Evolutionary conservation across 257 asterid species (phyloP).

Genomic region (Solanum habrochaites): DNA sequence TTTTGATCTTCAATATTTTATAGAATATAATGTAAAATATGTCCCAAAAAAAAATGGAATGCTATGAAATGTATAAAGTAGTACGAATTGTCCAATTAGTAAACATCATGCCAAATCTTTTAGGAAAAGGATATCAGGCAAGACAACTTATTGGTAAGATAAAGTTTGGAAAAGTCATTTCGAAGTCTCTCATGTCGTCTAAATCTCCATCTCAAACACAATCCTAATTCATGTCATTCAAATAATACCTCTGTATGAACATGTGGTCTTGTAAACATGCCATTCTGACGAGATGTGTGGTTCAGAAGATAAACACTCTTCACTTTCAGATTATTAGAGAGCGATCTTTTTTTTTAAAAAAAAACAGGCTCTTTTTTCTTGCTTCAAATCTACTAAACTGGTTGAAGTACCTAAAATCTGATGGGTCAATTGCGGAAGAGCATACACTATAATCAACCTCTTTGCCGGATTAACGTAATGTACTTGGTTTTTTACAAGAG

Average conservation of each 20-base stretch:
- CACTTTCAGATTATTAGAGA: background rate
- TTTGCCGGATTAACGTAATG: background rate
- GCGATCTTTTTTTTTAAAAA: too few relatives aligned
- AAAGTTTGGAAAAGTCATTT: background rate
- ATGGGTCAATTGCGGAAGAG: too few relatives aligned
- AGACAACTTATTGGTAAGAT: background rate
- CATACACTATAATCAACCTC: too few relatives aligned
- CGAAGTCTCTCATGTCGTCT: background rate
- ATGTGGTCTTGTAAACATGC: background rate
- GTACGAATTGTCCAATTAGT: background rate
- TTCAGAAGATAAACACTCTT: background rate
- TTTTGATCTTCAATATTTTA: background rate
- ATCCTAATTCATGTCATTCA: background rate
- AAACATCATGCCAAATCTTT: background rate
- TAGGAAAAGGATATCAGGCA: background rate
- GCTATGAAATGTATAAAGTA: background rate
- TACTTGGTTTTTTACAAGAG: background rate
- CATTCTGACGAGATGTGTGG: background rate
- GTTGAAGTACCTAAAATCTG: background rate
- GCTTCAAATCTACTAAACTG: background rate
- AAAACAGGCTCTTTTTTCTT: background rate
- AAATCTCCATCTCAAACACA: background rate
- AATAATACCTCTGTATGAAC: background rate
- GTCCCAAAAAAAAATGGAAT: background rate
- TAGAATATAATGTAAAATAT: background rate